phyloP scores from a whole-genome alignment of 148 eudicot genomes.

The Limonium bicolor region DNA sequence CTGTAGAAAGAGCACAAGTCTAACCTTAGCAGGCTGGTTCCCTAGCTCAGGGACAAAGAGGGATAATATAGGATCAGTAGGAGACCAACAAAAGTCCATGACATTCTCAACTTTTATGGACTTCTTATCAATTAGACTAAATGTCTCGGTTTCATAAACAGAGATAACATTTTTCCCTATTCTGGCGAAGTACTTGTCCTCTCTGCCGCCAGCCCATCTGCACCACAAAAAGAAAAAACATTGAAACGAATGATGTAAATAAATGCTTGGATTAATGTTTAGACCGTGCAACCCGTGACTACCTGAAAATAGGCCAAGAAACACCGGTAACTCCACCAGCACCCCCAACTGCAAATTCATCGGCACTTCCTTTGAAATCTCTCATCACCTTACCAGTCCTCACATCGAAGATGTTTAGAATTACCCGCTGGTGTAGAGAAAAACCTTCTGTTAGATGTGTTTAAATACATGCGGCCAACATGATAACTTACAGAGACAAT shows the following conservation, averaged over 20 bases:
- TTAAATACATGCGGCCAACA: conserved; percentile 11
- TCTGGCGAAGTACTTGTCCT: conserved; percentile 86
- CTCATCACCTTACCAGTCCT: conserved; percentile 91
- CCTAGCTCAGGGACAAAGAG: conserved; percentile 83
- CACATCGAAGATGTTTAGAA: conserved; percentile 75
- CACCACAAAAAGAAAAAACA: conserved; percentile 6
- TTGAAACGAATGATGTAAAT: neutral
- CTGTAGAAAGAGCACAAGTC: too few species aligned
- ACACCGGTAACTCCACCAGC: conserved; percentile 80
- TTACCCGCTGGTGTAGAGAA: conserved; percentile 36
- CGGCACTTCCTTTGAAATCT: conserved; percentile 91
- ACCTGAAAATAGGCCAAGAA: conserved; percentile 96
- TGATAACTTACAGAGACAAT: neutral
- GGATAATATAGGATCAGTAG: conserved; percentile 68
- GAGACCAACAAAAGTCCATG: conserved; percentile 79
- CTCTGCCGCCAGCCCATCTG: conserved; percentile 96
- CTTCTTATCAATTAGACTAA: conserved; percentile 71
- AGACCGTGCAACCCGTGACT: too few species aligned
- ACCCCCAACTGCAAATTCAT: conserved; percentile 81
- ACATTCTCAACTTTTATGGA: conserved; percentile 85
- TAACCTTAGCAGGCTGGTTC: conserved; percentile 86
- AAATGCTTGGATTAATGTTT: too few species aligned
- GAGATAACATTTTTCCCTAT: conserved; percentile 82
- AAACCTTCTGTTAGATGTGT: conserved; percentile 8
- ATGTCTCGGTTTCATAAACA: conserved; percentile 89